Base-by-base conservation (phyloP, 352 stramenopile species). In the Globisporangium takayamanum region DNA sequence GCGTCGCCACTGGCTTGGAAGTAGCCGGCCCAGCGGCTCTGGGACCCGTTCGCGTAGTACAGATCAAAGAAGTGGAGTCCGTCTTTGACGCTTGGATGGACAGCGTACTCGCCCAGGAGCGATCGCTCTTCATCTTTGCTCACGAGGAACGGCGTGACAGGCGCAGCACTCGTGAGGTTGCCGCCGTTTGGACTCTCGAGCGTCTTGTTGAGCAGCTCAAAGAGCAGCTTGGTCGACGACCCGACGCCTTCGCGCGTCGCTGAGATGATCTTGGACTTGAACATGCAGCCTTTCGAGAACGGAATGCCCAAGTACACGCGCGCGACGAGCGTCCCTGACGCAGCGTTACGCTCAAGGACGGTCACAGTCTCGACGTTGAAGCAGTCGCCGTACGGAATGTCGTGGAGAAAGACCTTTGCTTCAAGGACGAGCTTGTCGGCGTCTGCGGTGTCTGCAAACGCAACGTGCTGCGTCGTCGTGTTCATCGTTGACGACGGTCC, bases 191-290 rank as follows among this genome's bases (percentile, higher is more conserved):
- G 57, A 15, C 36, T 53, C 16, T 75, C 68, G 33, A 89, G 62
- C 25, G 60, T 74, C 42, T 74, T 75, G 53, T 88, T 87, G 44
- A 88, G 73, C 55, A 80, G 60, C 37, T 91, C 75, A 52, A 85
- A 87, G 54, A 75, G 73, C 30, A 88, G 61, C 25, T 72, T 76
- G 3, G 69, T 75, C 10, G 78, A 88, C 44, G 74, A 76, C 30
- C 26, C 61, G 52, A 88, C 75, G 25, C 78, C 76, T 49, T 88
- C 80, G 14, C 72, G 67, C 39, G 82, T 94, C 15, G 84, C 78
- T 0, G 82, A 89, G 42, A 94, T 91, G 55, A 94, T 94, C 68
- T 92, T 94, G 37, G 81, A 92, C 66, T 94, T 94, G 63, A 92
- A 94, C 81, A 94, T 91, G 56, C 84, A 94, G 5, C 84, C 84